These are phyloP conservation scores for Bauhinia variegata DNA, from an alignment of 306 rosid species.

Conservation along the genomic window DNA sequence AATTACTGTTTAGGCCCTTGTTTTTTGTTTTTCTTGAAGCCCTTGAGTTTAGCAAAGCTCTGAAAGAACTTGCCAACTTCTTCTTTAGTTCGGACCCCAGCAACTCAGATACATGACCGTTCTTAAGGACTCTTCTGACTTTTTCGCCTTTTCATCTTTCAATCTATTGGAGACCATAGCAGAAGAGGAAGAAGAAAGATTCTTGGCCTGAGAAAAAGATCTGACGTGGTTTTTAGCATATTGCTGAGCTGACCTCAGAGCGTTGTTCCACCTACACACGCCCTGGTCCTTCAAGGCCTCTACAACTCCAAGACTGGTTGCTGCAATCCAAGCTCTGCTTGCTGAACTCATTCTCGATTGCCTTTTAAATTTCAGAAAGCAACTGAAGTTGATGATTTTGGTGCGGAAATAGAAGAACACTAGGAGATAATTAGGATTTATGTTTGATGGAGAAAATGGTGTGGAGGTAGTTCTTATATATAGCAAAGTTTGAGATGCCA, in stretches of 20 bases:
- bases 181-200: constrained; percentile 43
- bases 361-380: too few relatives aligned
- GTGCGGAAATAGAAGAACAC: background rate
- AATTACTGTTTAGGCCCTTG: background rate
- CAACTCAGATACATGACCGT: constrained; percentile 66
- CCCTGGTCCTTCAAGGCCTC: constrained; percentile 69
- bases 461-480: background rate
- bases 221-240: constrained; percentile 39
- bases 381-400: background rate
- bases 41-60: background rate
- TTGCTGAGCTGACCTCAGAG: constrained; percentile 44
- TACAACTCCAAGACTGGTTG: constrained; percentile 26
- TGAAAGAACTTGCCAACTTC: too few relatives aligned
- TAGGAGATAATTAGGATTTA: background rate
- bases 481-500: background rate
- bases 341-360: too few relatives aligned
- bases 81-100: constrained; percentile 11
- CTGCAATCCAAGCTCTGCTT: constrained; percentile 45
- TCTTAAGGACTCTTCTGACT: constrained; percentile 64
- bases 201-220: constrained; percentile 46
- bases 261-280: constrained; percentile 54
- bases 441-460: background rate
- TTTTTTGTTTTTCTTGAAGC: background rate
- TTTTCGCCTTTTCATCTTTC: constrained; percentile 40
- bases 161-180: constrained; percentile 36